Base-by-base conservation (phyloP, 2,329 filamentous ascomycete species). In the Neospermospora avenae region DNA sequence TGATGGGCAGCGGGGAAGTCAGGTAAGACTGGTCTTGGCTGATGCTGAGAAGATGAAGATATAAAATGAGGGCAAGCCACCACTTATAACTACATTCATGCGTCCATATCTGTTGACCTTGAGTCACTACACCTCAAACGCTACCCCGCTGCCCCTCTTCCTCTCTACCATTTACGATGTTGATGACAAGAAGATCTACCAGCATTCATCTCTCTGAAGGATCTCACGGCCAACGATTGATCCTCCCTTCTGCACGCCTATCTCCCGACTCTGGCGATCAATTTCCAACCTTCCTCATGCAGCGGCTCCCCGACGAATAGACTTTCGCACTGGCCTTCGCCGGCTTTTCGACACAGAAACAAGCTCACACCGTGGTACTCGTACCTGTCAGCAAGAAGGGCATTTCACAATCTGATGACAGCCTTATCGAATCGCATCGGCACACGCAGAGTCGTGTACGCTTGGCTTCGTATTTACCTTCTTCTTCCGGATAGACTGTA, bases 381-480 rank as follows among this genome's bases (percentile, higher is more conserved):
- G 28, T n/a, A 20, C 39, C 37, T 13, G 25, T 35, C 6, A 31
- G 25, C 24, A 16, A 53, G 16, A 28, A 28, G 24, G 22, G 55
- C 46, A 39, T 18, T 7, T 22, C n/a, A 51, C 55, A 57, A 46
- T 22, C 55, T 41, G 46, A 52, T 37, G 8, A 3, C 46, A 51
- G 48, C 45, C 46, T 57, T 57, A 55, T 57, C 59, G 59, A 57
- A 61, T 61, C 28, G 54, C 54, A 46, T 56, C 54, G 59, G 59
- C 54, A 61, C 59, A 61, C 57, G 59, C 34, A 45, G n/a, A 41
- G 51, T 48, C 49, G 31, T 57, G 41, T 39, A 34, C 31, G 2
- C 59, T 61, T 61, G 55, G 59, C 39, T 39, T 18, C 28, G 16
- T 45, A 25, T 20, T 22, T 20, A 61, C 59, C 59, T 61, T 57